Percentiles rank a stretch among this genome's conserved stretches.
Conservation (phyloP, 2,329 filamentous ascomycete genomes). For the Exophiala calicioides region DNA sequence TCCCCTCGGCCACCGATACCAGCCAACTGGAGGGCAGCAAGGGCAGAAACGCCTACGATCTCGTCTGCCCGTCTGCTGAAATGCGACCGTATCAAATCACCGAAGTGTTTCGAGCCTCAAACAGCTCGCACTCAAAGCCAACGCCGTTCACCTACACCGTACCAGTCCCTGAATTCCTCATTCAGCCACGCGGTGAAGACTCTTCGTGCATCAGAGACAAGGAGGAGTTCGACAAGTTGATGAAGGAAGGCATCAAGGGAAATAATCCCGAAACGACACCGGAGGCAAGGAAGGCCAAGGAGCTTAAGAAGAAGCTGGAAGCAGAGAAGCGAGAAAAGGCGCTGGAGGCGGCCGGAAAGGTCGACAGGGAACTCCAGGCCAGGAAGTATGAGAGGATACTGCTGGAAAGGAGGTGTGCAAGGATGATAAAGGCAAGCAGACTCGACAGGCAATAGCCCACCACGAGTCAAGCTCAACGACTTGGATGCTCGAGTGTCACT, state of each 20-base stretch:
- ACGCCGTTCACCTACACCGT: neutral
- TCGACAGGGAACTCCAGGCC: neutral
- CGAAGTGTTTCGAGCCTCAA: neutral
- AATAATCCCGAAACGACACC: constrained; percentile 2
- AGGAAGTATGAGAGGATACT: too few relatives aligned
- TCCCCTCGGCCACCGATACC: too few relatives aligned
- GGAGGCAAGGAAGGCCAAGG: constrained; percentile 1
- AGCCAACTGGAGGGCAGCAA: too few relatives aligned
- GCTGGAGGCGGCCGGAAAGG: neutral
- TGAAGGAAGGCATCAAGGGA: constrained; percentile 5
- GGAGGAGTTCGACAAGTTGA: constrained; percentile 4
- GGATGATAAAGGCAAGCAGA: neutral
- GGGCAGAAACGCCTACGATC: neutral
- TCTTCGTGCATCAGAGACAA: neutral
- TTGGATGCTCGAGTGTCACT: too few relatives aligned
- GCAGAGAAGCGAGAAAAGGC: constrained; percentile 2
- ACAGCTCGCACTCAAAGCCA: neutral
- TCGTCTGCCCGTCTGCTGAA: neutral
- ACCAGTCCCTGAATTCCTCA: constrained; percentile 2
- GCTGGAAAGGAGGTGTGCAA: neutral
- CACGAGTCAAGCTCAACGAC: too few relatives aligned
- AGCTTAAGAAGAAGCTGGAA: constrained; percentile 1
- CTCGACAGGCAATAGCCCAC: neutral
- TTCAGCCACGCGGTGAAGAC: neutral
- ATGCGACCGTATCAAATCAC: constrained; percentile 1